These are phyloP conservation scores for Solanum pinnatisectum DNA, from an alignment of 257 asterid species.

Conservation along the genomic window DNA sequence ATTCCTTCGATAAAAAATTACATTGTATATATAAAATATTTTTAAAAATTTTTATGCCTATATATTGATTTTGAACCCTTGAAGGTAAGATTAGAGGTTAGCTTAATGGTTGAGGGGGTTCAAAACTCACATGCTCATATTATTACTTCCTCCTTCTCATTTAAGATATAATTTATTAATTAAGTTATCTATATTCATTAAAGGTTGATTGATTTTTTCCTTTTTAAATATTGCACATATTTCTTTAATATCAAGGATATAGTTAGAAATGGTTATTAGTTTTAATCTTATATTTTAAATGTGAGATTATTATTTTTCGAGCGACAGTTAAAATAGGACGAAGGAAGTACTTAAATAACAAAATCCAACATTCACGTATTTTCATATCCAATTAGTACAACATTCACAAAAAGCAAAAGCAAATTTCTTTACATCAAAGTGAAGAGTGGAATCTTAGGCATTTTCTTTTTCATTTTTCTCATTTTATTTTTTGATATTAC, in stretches of 20 bases:
- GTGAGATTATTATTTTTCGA: neutral
- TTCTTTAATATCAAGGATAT: neutral
- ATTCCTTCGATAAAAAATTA: too few species aligned
- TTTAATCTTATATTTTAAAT: neutral
- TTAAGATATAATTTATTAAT: too few species aligned
- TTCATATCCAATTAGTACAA: neutral
- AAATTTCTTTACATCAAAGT: conserved; percentile 24
- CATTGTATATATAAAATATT: too few species aligned
- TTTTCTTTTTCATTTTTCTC: neutral
- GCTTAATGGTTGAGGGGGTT: neutral
- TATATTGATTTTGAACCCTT: neutral
- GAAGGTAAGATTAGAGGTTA: neutral
- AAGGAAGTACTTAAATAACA: neutral
- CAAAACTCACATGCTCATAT: neutral
- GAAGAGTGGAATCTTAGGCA: conserved; percentile 23
- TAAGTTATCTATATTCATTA: too few species aligned
- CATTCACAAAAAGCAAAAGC: conserved; percentile 17
- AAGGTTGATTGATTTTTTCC: too few species aligned
- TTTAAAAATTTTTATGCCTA: too few species aligned
- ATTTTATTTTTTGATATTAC: neutral
- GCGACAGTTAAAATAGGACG: neutral
- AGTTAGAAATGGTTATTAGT: neutral
- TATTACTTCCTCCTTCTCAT: too few species aligned
- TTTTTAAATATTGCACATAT: too few species aligned
- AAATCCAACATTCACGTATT: neutral